Base-by-base conservation (phyloP, 2,329 filamentous ascomycete genomes). In the Cladophialophora chaetospira region DNA sequence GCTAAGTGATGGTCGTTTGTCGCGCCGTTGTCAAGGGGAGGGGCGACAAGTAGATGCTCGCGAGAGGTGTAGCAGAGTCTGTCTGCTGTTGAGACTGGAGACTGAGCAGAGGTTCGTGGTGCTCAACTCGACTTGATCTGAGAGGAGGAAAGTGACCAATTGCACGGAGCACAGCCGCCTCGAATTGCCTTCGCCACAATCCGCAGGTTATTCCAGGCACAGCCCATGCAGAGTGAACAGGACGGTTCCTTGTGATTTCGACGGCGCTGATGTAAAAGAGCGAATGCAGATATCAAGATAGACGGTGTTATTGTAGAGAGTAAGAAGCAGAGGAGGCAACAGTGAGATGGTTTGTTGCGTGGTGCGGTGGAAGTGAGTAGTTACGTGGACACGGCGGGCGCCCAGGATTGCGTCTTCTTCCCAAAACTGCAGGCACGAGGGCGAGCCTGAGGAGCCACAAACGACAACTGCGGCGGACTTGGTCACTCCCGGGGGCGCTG, bases 141-240 rank as follows among this genome's bases (percentile, higher is more conserved):
- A 40, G 19, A 13, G 53, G 35, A 26, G 42, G 44, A 17, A 28
- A 31, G 57, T 51, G 49, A 56, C 50, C 50, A 51, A 51, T 54
- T 57, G 58, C 58, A 54, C 53, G 55, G 54, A 25, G 58, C 58
- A 60, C 58, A 60, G 58, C 58, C 58, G 53, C 49, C 43, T 53
- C 47, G 28, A 51, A 38, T 42, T 57, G 58, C 58, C 58, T 19
- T 57, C 54, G 58, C 58, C 58, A 60, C 58, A 60, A 47, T 60
- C 44, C 44, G 57, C 33, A 50, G 15, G 33, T 21, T 31, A 52
- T 49, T 45, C 26, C 40, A 43, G 43, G 33, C 33, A 48, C 40
- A 57, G 57, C 44, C 53, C 48, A 50, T 49, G 33, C 53, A 53
- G 42, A 31, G 28, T n/a, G n/a, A n/a, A n/a, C 35, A 50, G 44